Evolutionary conservation across 257 asterid species (phyloP), one percentile per base, ranked within the genome.

Genomic region (Coffea eugenioides): DNA sequence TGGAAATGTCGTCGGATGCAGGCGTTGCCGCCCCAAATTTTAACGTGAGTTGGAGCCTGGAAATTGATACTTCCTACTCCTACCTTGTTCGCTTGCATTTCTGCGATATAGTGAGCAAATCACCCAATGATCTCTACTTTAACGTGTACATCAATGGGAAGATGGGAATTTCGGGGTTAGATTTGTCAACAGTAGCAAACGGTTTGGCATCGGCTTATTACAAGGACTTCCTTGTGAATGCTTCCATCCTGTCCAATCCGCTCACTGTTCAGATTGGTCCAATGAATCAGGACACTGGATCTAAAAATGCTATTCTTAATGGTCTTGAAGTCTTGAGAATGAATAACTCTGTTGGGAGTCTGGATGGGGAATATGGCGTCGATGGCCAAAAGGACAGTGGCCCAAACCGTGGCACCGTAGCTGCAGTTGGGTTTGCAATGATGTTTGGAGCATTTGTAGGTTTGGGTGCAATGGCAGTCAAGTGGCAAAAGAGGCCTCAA

Each of bases 401-500:
- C 51, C 75, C 88, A 2, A 67, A 73, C 69, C 92, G 87, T 49
- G 90, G 90, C 5, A 85, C 97, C 0, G 97, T 94, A 2, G 97
- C 97, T 5, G 91, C 97, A 1, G 96, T 94, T 31, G 98, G 98
- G 43, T 94, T 94, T 69, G 97, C 98, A 1, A 93, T 95, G 98
- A 95, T 93, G 99, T 92, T 95, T 41, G 97, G 97, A 21, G 94
- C 98, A 0, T 93, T 95, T 79, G 83, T 90, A 3, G 98, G 99
- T 1, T 79, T 95, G 27, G 99, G 99, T 6, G 97, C 96, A 4
- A 93, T 91, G 91, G 99, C 97, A 11, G 88, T 92, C 20, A 96
- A 96, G 89, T 96, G 98, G 99, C 90, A 89, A 54, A 96, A 94
- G 83, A 83, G 99, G 82, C 99, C 99, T 62, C 91, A 91, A 69